Evolutionary conservation across 2,329 filamentous ascomycete species (phyloP), one percentile per base, ranked within the genome.

Genomic region (Arthrobotrys conoides): DNA sequence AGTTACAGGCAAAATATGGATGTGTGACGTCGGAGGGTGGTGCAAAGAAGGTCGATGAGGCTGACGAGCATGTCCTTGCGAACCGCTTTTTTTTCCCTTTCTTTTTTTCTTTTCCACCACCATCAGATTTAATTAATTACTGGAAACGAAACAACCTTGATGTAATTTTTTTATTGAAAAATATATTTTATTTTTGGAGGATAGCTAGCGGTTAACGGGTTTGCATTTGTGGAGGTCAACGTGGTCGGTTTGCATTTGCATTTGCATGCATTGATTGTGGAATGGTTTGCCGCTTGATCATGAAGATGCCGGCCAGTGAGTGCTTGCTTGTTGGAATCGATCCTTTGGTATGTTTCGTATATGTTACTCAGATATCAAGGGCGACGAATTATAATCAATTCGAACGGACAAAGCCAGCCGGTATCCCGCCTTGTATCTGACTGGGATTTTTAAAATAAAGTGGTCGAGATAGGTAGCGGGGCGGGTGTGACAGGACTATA

Each of bases 21-120:
- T 57, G 36, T 41, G 59, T 57, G 68, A 71, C 46, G 49, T 66
- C 20, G 30, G n/a, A 33, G 8, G 36, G 14, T 27, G 46, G 24
- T 20, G 69, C 51, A 41, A 49, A 72, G 69, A 49, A 72, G 48
- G 69, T 72, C 69, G 69, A 72, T 63, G 69, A 72, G 36, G 49
- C 22, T 18, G 24, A 49, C 27, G 18, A 51, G 70, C 70, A 73
- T 73, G 70, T 61, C 70, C 70, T 65, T 61, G 70, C 70, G 70
- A 67, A 61, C 30, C 44, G 24, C 48, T 51, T 63, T 67, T 49
- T 27, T 63, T 46, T 14, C 27, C 27, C 27, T n/a, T n/a, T n/a
- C n/a, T n/a, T 48, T 44, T n/a, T 44, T 44, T 44, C 18, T 18
- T 6, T 44, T 18, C 14, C 14, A 44, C 41, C 14, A n/a, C 36